These are phyloP conservation scores for Xylariaceae sp. DNA, from an alignment of 2,329 filamentous ascomycete genomes.

Conservation along the genomic window DNA sequence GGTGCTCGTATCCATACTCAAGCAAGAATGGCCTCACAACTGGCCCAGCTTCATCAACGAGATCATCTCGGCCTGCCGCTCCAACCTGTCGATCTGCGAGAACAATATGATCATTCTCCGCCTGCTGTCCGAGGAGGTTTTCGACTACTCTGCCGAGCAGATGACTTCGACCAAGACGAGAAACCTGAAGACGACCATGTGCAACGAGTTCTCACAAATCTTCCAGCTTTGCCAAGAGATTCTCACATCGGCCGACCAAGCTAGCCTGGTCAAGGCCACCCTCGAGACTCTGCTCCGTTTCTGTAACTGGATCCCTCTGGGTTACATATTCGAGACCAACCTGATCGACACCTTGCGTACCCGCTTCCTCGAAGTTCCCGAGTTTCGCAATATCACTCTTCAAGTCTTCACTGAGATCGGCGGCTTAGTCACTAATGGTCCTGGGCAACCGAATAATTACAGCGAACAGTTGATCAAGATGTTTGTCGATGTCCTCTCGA, in stretches of 20 bases:
- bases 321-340: conserved; percentile 97
- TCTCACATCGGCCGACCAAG: conserved; percentile 81
- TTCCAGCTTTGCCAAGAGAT: conserved; percentile 98
- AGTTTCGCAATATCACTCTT: conserved; percentile 94
- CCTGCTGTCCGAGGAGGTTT: conserved; percentile 94
- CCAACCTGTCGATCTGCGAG: conserved; percentile 94
- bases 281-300: conserved; percentile 93
- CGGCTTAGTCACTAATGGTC: conserved; percentile 78
- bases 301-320: conserved; percentile 97
- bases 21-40: conserved; percentile 99
- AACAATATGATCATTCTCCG: conserved; percentile 99
- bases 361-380: conserved; percentile 86
- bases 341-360: conserved; percentile 93
- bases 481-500: conserved; percentile 95
- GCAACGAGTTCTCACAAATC: conserved; percentile 95
- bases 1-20: conserved; percentile 93
- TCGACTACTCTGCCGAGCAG: conserved; percentile 97
- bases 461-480: conserved; percentile 96
- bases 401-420: conserved; percentile 98
- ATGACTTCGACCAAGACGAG: conserved; percentile 99
- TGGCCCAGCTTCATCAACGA: conserved; percentile 99
- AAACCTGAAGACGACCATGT: conserved; percentile 98
- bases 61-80: conserved; percentile 94
- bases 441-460: conserved; percentile 67
- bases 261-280: conserved; percentile 91